Evolutionary conservation across 805 yeast species (phyloP), one percentile per base, ranked within the genome.

Genomic region (Debaryomyces prosopidis): DNA sequence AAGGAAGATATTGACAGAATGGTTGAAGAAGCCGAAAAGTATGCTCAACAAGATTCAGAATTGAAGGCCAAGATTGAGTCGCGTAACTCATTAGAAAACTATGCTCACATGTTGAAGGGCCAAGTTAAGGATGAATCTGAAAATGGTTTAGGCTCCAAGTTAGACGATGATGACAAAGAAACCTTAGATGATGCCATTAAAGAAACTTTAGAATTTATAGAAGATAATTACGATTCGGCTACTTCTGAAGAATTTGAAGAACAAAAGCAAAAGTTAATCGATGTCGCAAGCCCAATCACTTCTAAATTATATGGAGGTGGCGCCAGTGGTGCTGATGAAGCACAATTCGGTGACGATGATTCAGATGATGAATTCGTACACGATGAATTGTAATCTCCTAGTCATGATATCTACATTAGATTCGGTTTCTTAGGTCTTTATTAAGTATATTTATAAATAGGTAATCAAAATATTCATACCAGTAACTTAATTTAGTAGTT

Each of bases 1-100:
- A 82, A 91, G 69, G 90, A 89, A 62, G 98, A 92, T 69, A 92
- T 92, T 60, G 98, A 94, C 79, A 87, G 90, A 89, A 92, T 92
- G 96, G 94, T 92, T 70, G 82, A 82, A 77, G 97, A 94, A 72
- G 98, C 99, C 65, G 99, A 92, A 81, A 89, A 89, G 78, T 94
- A 65, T 48, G 76, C 75, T 58, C 63, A 66, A 53, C 75, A 71
- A 66, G 76, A 73, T 63, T 65, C 73, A 36, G 73, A 72, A 59
- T 62, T 71, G 47, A 73, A 68, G 57, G 67, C 68, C 50, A 72
- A 66, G 68, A 66, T 68, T 50, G 72, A 67, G 54, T 51, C 69
- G n/a, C 57, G 71, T 50, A 72, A 72, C 66, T 72, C 75, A 11
- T 67, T 71, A 54, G 76, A 72, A 63, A 69, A 71, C 60, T 72